Evolutionary conservation across 1,284 basidiomycete genomes (phyloP).

Genomic region (Cryptococcus wingfieldii): DNA sequence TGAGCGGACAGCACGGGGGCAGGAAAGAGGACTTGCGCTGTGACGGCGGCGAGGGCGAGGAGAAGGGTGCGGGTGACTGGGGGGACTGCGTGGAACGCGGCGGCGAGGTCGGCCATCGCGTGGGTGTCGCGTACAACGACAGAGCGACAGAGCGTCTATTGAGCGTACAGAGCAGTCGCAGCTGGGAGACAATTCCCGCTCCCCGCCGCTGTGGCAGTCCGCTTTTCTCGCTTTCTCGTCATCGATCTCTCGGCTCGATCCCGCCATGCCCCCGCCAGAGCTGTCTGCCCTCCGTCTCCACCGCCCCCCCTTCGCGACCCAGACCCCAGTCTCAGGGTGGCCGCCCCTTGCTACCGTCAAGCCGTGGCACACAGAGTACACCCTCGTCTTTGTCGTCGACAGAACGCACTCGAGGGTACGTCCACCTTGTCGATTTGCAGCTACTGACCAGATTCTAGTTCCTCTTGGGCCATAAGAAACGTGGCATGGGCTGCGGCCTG

Average conservation of each 20-base stretch:
- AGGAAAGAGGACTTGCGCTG: conserved; percentile 17
- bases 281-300: not conserved
- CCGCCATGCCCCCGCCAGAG: not conserved
- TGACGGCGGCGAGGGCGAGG: conserved; percentile 20
- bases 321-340: conserved; percentile 7
- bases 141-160: no score
- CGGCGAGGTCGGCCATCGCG: conserved; percentile 27
- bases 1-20: conserved; percentile 1
- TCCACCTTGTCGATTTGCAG: not conserved
- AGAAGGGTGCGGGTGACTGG: conserved; percentile 32
- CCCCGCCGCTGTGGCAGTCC: not conserved
- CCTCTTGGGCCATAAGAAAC: conserved; percentile 65
- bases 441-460: conserved; percentile 42
- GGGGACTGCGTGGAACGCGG: conserved; percentile 21
- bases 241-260: no score
- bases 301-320: conserved; percentile 5
- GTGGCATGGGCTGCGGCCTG: conserved; percentile 63
- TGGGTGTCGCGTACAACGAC: no score
- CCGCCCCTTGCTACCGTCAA: not conserved
- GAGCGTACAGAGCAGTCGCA: no score
- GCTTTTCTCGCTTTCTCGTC: no score
- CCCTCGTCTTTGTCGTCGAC: conserved; percentile 51
- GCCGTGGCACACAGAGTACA: conserved; percentile 8
- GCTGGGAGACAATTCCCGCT: no score
- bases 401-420: conserved; percentile 1